These are phyloP conservation scores for Paramecium tetraurelia DNA, from an alignment of 73 alveolate genomes.

Conservation along the genomic window DNA sequence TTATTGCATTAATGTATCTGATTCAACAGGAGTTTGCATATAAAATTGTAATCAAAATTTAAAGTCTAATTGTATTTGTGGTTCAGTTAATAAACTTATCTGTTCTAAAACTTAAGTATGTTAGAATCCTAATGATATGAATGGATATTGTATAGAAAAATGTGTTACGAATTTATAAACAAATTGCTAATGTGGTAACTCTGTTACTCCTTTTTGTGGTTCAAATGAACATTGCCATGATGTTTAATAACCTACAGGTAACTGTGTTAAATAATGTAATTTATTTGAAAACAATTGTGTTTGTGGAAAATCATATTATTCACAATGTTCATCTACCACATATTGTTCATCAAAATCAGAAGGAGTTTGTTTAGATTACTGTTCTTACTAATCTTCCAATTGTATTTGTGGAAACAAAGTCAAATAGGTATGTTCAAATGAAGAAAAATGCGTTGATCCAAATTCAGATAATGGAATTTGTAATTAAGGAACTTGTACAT, in stretches of 20 bases:
- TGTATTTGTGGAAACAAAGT: not conserved
- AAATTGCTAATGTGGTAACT: not conserved
- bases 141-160: not conserved
- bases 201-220: not conserved
- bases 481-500: not conserved
- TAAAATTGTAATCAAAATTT: not conserved
- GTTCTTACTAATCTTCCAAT: not conserved
- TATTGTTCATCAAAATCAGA: not conserved
- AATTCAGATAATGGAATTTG: not conserved
- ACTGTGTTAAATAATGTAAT: not conserved
- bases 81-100: not conserved
- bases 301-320: not conserved
- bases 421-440: not conserved
- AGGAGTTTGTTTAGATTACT: not conserved
- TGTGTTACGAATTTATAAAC: not conserved
- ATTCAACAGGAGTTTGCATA: not conserved
- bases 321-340: not conserved
- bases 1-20: not conserved
- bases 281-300: not conserved
- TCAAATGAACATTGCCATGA: not conserved
- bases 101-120: not conserved
- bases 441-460: not conserved
- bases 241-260: not conserved
- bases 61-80: not conserved
- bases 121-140: not conserved